Evolutionary conservation across 2,329 filamentous ascomycete genomes (phyloP).

Genomic region (Fusarium camptoceras): DNA sequence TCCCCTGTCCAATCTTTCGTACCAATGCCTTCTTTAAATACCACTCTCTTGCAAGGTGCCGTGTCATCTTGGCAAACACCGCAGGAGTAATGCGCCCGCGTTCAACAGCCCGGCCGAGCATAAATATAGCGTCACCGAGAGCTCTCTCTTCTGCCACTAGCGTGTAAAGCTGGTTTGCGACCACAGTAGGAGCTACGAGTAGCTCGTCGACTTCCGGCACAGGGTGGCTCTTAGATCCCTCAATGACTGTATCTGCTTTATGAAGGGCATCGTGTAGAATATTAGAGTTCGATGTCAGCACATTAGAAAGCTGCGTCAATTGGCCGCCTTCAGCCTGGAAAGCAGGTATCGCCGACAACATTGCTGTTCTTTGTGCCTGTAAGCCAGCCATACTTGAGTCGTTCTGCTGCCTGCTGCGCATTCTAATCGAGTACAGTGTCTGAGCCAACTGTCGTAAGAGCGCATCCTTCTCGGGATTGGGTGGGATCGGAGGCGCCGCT

Average conservation of each 20-base stretch:
- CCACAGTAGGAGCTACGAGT: conserved; percentile 91
- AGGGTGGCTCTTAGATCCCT: conserved; percentile 74
- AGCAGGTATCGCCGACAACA: conserved; percentile 74
- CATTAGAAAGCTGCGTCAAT: conserved; percentile 75
- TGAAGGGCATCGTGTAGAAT: conserved; percentile 82
- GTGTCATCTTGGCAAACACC: conserved; percentile 83
- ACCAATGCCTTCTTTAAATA: conserved; percentile 86
- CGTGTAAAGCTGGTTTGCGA: conserved; percentile 91
- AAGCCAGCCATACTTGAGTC: conserved; percentile 79
- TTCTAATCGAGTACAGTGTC: conserved; percentile 75
- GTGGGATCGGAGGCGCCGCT: conserved; percentile 86
- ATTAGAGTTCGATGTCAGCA: conserved; percentile 80
- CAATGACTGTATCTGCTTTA: conserved; percentile 82
- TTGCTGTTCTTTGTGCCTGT: conserved; percentile 80
- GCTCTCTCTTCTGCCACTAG: conserved; percentile 90
- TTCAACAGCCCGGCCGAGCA: conserved; percentile 80
- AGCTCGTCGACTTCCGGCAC: conserved; percentile 88
- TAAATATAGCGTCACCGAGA: conserved; percentile 87
- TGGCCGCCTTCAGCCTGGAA: conserved; percentile 80
- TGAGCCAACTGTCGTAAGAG: conserved; percentile 81
- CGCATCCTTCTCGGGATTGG: conserved; percentile 94
- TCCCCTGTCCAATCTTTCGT: conserved; percentile 79
- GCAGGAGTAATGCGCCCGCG: conserved; percentile 75
- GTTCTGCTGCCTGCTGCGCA: conserved; percentile 77
- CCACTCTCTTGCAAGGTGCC: conserved; percentile 80